Conservation (phyloP, 352 stramenopile genomes). For the Pythium graminicola region DNA sequence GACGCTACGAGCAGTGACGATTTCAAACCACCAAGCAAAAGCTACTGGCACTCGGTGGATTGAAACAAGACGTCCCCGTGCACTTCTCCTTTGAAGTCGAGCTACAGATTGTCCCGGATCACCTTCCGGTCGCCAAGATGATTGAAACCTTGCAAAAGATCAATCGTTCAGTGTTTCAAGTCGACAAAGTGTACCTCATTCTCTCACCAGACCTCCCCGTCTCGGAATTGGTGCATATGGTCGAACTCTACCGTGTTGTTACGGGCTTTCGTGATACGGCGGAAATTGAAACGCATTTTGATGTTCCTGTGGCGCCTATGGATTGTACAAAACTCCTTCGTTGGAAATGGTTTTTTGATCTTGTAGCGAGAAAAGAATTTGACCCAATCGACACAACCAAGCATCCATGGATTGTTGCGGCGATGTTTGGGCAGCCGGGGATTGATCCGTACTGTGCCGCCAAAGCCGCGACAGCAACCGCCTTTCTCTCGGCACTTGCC, state of each 20-base stretch:
- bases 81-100: background rate
- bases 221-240: background rate
- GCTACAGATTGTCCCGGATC: background rate
- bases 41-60: background rate
- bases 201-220: background rate
- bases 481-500: background rate
- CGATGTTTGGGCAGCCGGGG: background rate
- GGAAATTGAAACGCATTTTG: background rate
- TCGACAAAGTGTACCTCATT: background rate
- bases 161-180: background rate
- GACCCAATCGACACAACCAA: background rate
- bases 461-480: background rate
- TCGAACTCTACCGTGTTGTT: background rate
- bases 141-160: background rate
- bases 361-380: background rate
- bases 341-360: conserved; percentile 4
- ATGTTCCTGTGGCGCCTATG: background rate
- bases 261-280: background rate
- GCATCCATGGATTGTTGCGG: background rate
- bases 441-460: background rate
- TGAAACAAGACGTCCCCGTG: background rate
- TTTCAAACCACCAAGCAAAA: background rate
- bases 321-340: background rate
- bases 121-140: background rate
- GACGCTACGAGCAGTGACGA: background rate